phyloP scores from a whole-genome alignment of 495 filamentous ascomycete species.

The Margaritispora aquatica region DNA sequence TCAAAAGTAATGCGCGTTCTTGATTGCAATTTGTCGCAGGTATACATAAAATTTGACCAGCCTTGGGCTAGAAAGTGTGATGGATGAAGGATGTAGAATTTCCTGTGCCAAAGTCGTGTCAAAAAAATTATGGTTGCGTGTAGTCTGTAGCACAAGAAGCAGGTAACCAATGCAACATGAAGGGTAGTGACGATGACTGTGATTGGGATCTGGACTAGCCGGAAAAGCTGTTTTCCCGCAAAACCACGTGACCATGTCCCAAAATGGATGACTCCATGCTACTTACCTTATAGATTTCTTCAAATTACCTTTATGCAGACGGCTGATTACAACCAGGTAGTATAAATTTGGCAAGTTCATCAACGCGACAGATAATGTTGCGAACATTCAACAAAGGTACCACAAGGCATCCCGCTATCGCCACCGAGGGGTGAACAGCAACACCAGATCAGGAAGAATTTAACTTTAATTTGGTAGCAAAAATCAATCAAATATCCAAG shows the following conservation, averaged over 20 bases:
- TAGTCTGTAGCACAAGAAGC: slow-evolving; percentile 16
- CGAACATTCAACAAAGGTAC: too few species aligned
- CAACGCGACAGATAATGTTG: too few species aligned
- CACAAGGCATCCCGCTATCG: too few species aligned
- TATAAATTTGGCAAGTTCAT: too few species aligned
- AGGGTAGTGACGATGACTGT: slow-evolving; percentile 10
- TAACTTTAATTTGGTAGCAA: too few species aligned
- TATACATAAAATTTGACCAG: slow-evolving; percentile 14
- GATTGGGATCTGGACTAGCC: slow-evolving; percentile 16
- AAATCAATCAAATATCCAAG: too few species aligned
- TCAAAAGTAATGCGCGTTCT: slow-evolving; percentile 12
- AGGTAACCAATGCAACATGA: slow-evolving; percentile 8
- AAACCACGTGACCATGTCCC: background rate
- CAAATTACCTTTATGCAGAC: background rate
- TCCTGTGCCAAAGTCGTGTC: slow-evolving; percentile 18
- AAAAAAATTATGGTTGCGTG: slow-evolving; percentile 18
- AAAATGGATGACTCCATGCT: background rate
- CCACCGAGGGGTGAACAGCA: too few species aligned
- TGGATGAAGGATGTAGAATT: slow-evolving; percentile 18
- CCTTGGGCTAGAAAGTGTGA: slow-evolving; percentile 18
- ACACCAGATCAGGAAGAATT: too few species aligned
- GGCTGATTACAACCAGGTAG: too few species aligned
- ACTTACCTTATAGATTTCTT: background rate
- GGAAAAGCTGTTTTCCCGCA: background rate
- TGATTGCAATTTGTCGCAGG: slow-evolving; percentile 14